These are phyloP conservation scores for Penicillium sp. DNA, from an alignment of 2,329 filamentous ascomycete genomes.

Conservation along the genomic window DNA sequence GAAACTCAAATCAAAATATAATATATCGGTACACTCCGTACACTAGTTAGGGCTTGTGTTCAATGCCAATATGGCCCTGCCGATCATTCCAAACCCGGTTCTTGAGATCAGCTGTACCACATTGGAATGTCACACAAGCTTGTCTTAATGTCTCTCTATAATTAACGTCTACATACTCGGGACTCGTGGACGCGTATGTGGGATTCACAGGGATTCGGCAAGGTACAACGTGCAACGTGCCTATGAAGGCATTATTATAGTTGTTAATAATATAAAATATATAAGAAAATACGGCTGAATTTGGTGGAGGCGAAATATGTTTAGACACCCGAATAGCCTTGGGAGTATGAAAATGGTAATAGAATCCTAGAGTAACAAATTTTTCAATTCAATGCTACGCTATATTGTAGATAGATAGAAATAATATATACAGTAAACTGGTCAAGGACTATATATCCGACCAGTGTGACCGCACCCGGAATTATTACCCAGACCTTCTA, in stretches of 20 bases:
- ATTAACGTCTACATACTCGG: neutral
- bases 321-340: neutral
- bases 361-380: neutral
- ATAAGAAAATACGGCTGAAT: neutral
- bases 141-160: neutral
- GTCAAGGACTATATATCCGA: too few relatives aligned
- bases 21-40: neutral
- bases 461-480: constrained; percentile 2
- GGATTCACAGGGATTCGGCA: neutral
- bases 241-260: too few relatives aligned
- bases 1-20: neutral
- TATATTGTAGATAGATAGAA: neutral
- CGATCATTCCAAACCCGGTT: constrained; percentile 7
- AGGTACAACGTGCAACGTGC: neutral
- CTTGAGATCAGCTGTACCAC: neutral
- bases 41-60: neutral
- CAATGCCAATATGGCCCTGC: constrained; percentile 7
- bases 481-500: constrained; percentile 14
- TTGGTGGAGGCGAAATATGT: constrained; percentile 1
- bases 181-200: constrained; percentile 2
- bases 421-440: neutral
- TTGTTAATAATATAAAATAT: too few relatives aligned
- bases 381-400: neutral
- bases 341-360: neutral
- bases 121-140: constrained; percentile 9